Evolutionary conservation across 2,329 filamentous ascomycete genomes (phyloP).

Genomic region (Fusarium albidum): DNA sequence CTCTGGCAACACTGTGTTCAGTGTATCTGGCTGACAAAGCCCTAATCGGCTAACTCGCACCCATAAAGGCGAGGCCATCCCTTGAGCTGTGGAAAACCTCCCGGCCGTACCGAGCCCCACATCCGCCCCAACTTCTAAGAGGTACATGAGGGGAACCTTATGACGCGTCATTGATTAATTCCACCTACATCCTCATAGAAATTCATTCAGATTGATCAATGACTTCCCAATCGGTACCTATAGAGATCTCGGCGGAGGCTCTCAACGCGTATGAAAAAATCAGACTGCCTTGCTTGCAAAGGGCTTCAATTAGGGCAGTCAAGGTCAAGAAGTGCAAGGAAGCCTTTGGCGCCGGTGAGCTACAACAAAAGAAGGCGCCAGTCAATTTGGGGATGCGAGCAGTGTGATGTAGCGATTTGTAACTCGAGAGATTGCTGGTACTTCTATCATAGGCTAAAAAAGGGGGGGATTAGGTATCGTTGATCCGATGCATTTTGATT

Average conservation of each 20-base stretch:
- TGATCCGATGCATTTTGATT: background rate
- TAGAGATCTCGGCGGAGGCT: no score
- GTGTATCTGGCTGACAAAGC: no score
- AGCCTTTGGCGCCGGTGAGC: no score
- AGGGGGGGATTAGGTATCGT: background rate
- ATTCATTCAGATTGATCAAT: background rate
- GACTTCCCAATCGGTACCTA: background rate
- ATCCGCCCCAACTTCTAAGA: background rate
- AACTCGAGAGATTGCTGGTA: slow-evolving; percentile 6
- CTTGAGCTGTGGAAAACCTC: background rate
- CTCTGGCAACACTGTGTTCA: no score
- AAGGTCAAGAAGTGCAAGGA: no score
- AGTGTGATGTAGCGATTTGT: slow-evolving; percentile 11
- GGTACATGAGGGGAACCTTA: background rate
- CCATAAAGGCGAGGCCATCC: no score
- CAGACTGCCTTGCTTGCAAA: no score
- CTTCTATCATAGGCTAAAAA: slow-evolving; percentile 9
- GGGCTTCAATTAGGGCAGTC: no score
- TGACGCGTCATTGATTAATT: background rate
- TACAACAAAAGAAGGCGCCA: background rate
- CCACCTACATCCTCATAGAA: background rate
- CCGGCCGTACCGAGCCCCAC: background rate
- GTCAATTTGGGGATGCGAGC: background rate
- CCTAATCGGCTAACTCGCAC: no score
- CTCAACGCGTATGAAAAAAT: no score